A percentile compares a stretch with the other conserved stretches of the same genome.
Evolutionary conservation across 352 stramenopile genomes (phyloP).

Genomic region (Phytopythium kandeliae): DNA sequence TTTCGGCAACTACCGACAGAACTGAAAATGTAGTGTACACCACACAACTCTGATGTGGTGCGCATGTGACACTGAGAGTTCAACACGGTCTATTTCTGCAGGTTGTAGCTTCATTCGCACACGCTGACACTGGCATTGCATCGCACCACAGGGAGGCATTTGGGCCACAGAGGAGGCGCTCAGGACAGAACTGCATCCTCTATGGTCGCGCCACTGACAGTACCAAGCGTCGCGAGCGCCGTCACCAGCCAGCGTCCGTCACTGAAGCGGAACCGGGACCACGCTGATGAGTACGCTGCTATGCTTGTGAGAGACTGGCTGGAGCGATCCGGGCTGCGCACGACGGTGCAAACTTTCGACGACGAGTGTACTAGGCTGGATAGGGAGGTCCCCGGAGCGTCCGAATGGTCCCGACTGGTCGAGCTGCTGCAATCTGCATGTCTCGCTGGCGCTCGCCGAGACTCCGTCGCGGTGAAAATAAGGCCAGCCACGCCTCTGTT

Average conservation of each 20-base stretch:
- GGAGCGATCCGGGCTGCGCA: conserved; percentile 1
- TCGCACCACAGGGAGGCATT: no score
- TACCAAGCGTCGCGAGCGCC: no score
- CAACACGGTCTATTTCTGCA: background rate
- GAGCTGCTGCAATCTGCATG: background rate
- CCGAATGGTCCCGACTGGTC: background rate
- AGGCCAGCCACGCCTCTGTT: background rate
- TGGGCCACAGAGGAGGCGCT: no score
- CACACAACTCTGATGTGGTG: background rate
- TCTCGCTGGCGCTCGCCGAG: background rate
- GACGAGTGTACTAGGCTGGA: background rate
- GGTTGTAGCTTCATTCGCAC: no score
- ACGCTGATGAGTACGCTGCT: background rate
- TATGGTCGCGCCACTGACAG: background rate
- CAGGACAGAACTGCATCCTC: no score
- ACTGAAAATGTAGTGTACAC: background rate
- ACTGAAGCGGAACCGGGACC: background rate
- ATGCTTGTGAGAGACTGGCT: conserved; percentile 7
- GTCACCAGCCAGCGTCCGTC: background rate
- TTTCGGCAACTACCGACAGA: background rate
- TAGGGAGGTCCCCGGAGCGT: background rate
- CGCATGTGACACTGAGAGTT: background rate
- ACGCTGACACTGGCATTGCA: no score
- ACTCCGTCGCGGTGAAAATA: background rate
- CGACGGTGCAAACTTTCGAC: conserved; percentile 6